Percentiles rank a stretch among this genome's conserved stretches.
Evolutionary conservation across 2,329 filamentous ascomycete species (phyloP).

Genomic region (Amauroascus verrucosus): DNA sequence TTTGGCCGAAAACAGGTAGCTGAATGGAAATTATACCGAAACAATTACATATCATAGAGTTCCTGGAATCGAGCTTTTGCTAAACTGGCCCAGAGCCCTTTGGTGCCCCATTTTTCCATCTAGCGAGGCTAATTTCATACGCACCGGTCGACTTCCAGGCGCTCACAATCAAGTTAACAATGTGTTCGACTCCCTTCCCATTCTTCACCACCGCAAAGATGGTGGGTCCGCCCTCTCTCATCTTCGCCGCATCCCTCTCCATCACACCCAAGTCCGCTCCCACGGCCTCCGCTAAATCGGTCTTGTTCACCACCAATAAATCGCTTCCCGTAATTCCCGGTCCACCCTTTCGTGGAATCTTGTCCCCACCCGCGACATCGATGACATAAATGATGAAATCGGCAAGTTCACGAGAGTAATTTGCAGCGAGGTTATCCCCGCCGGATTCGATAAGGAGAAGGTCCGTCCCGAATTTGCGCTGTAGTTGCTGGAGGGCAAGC

Average conservation of each 20-base stretch:
- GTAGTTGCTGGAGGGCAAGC: constrained; percentile 79
- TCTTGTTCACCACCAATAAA: constrained; percentile 91
- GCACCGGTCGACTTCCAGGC: constrained; percentile 90
- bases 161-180: constrained; percentile 76
- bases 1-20: background rate
- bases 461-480: constrained; percentile 68
- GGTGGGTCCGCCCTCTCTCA: constrained; percentile 88
- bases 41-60: background rate
- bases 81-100: constrained; percentile 29
- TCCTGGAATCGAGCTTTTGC: background rate
- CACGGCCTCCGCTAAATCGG: constrained; percentile 79
- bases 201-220: constrained; percentile 98
- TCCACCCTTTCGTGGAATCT: constrained; percentile 90
- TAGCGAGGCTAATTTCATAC: constrained; percentile 35
- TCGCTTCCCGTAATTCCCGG: constrained; percentile 96
- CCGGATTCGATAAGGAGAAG: constrained; percentile 89
- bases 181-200: constrained; percentile 71
- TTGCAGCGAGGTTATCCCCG: constrained; percentile 92
- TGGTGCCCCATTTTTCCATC: constrained; percentile 35
- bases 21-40: background rate
- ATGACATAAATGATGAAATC: constrained; percentile 99
- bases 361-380: constrained; percentile 91
- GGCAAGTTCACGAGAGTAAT: constrained; percentile 88
- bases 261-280: constrained; percentile 87
- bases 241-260: constrained; percentile 88